Evolutionary conservation across 2,329 filamentous ascomycete species (phyloP), one percentile per base, ranked within the genome.

Genomic region (Dendryphion nanum): DNA sequence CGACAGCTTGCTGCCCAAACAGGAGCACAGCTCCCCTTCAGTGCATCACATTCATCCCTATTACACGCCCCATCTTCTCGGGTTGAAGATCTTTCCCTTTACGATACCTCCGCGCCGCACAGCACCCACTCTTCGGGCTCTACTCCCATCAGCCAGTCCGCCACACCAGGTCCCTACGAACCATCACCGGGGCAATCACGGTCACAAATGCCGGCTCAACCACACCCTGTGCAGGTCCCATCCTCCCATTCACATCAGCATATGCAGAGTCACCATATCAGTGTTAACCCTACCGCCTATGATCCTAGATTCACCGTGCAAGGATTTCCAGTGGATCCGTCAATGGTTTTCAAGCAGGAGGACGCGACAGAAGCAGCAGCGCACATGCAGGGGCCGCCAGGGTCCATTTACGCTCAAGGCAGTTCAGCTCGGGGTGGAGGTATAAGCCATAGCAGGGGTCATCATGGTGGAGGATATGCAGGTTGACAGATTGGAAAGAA

Each of bases 1-100:
- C 59, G 61, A 18, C 58, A 60, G 39, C 50, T 64, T 30, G 58
- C 59, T 5, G 58, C 58, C 33, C 61, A 64, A 41, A 62, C 57
- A 28, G 59, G 59, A 29, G 58, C 60, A 26, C 59, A 62, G 41
- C 49, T 62, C 6, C 61, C 60, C 3, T 62, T 61, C 49, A 55
- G 48, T 37, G 53, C 55, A 15, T 45, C 57, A 14, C 60, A 61
- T 34, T 56, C 60, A 37, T 47, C 59, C 29, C 52, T 62, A 35
- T 48, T 62, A 12, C 41, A 57, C 20, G 51, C 54, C 13, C 50
- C 61, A 8, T 51, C 54, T 29, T 57, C 56, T 30, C 59, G 60
- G 37, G 57, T 62, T 4, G 61, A 62, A 30, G 61, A 63, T 34
- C 50, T 64, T 33, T 61, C 59, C 28, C 43, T 64, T 4, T 64